Evolutionary conservation across 2,329 filamentous ascomycete genomes (phyloP), one percentile per base, ranked within the genome.

Genomic region (Aspergillus hiratsukae): DNA sequence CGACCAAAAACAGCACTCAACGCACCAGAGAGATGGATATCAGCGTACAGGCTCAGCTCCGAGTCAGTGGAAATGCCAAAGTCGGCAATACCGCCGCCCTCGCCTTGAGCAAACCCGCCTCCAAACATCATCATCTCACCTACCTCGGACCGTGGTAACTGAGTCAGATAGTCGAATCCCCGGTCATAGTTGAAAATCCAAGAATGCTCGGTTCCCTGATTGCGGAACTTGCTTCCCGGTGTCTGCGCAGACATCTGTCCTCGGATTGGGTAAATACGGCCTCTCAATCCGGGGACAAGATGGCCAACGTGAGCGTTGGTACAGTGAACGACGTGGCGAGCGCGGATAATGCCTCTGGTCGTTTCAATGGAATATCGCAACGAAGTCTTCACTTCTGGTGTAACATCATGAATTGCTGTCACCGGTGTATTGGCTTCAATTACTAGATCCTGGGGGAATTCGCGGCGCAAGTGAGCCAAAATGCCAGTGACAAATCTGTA

Each of bases 301-400:
- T 83, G 77, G 0, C 77, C 67, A 0, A 80, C 75, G 59, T 80
- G 80, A 4, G 73, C 81, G 58, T 87, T 86, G 1, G 82, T 86
- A 7, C 81, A 81, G 59, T 87, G 81, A 2, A 86, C 73, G 1
- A 87, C 72, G 52, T 85, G 78, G 0, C 72, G 70, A 7, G 81
- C 74, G 3, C 64, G 66, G 35, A 85, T 72, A 0, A 45, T 60
- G 2, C 81, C 82, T 6, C 78, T 71, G 0, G 61, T 53, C 1
- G 83, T 85, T 4, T 71, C 61, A 4, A 85, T 62, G 1, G 68
- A 65, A 62, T 80, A 82, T 14, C 46, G 51, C 3, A 55, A 50
- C 3, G 5, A 2, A 14, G 56, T n/a, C 3, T n/a, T 10, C n/a
- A 9, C 17, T 8, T 46, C 25, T 4, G 14, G 0, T 37, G 11